Percentiles rank a stretch among this genome's conserved stretches.
Evolutionary conservation across 1,139 yeast species (phyloP).

Genomic region (Lodderomyces elongisporus): DNA sequence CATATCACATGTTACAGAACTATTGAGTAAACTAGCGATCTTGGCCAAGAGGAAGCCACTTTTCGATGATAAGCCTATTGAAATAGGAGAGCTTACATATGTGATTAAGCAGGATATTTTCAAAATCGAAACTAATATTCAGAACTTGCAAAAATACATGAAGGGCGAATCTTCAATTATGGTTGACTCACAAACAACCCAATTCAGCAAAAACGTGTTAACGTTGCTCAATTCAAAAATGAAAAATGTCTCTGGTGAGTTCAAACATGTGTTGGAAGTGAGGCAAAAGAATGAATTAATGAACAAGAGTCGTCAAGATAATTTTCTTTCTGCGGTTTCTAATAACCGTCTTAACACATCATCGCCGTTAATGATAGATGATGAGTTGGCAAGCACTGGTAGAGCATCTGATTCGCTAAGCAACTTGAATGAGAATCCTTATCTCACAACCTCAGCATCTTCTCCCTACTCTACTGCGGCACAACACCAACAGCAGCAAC

Average conservation of each 20-base stretch:
- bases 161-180: slow-evolving; percentile 44
- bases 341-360: slow-evolving; percentile 23
- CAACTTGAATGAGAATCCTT: slow-evolving; percentile 39
- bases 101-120: slow-evolving; percentile 92
- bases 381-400: slow-evolving; percentile 1
- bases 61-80: slow-evolving; percentile 91
- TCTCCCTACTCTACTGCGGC: too few species aligned
- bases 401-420: slow-evolving; percentile 5
- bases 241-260: slow-evolving; percentile 88
- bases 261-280: slow-evolving; percentile 79
- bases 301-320: slow-evolving; percentile 78
- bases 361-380: slow-evolving; percentile 18
- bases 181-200: slow-evolving; percentile 55
- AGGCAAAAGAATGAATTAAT: slow-evolving; percentile 83
- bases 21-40: slow-evolving; percentile 73
- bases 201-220: slow-evolving; percentile 82
- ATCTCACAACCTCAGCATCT: too few species aligned
- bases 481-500: slow-evolving; percentile 3
- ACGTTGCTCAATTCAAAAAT: slow-evolving; percentile 82
- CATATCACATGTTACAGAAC: slow-evolving; percentile 81
- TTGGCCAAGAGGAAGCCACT: slow-evolving; percentile 89
- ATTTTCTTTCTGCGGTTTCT: slow-evolving; percentile 57
- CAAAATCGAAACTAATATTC: slow-evolving; percentile 73
- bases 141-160: slow-evolving; percentile 54
- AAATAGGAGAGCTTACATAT: slow-evolving; percentile 86